Evolutionary conservation across 164 flowering plant species (phyloP).

Genomic region (Vitis amurensis): DNA sequence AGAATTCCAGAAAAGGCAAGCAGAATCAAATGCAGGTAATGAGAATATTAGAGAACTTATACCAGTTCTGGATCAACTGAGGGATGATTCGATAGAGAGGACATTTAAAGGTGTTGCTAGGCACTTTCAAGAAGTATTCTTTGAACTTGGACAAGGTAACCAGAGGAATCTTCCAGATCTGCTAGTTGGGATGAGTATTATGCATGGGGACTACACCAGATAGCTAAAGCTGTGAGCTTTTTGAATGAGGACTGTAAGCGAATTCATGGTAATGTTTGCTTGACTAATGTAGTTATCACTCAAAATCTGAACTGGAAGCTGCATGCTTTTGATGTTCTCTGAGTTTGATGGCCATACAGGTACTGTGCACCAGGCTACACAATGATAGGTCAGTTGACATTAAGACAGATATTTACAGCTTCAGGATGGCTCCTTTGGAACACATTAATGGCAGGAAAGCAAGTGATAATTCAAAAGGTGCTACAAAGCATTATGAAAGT

Average conservation of each 20-base stretch:
- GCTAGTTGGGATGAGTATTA: conserved; percentile 74
- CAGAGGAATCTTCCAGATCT: conserved; percentile 17
- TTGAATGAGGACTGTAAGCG: conserved; percentile 95
- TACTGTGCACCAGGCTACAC: too few relatives aligned
- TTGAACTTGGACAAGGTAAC: conserved; percentile 95
- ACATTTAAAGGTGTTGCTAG: conserved; percentile 99
- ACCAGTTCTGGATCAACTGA: conserved; percentile 82
- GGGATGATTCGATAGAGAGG: conserved; percentile 98
- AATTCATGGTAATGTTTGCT: conserved; percentile 95
- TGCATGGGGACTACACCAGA: conserved; percentile 94
- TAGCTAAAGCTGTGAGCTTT: conserved; percentile 99
- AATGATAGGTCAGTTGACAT: too few relatives aligned
- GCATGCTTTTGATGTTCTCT: conserved; percentile 96
- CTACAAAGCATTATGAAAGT: conserved; percentile 91
- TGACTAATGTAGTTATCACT: conserved; percentile 95
- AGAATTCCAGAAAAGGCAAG: conserved; percentile 95
- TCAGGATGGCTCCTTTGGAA: too few relatives aligned
- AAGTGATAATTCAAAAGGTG: conserved; percentile 23
- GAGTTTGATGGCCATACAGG: conserved; percentile 67
- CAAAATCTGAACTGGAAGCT: conserved; percentile 96
- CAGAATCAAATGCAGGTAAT: conserved; percentile 94
- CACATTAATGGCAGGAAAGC: too few relatives aligned
- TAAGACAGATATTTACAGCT: too few relatives aligned
- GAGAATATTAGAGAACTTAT: conserved; percentile 97
- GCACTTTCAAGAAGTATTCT: conserved; percentile 92